A percentile compares a stretch with the other conserved stretches of the same genome.
Evolutionary conservation across 2,329 filamentous ascomycete genomes (phyloP).

Genomic region (Cordyceps sp.): DNA sequence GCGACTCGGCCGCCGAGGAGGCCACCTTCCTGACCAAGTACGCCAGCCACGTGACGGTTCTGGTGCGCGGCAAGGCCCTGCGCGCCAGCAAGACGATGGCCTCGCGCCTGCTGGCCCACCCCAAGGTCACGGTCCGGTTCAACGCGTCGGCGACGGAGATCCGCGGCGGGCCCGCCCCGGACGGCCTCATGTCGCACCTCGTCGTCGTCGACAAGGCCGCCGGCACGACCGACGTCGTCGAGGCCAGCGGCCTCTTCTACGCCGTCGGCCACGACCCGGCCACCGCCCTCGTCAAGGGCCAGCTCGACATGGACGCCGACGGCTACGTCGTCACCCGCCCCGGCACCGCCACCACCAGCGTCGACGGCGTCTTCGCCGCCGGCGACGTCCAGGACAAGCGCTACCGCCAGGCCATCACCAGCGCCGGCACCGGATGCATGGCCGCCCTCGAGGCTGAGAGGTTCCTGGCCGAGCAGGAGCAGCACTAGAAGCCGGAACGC

Average conservation of each 20-base stretch:
- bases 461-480: constrained; percentile 65
- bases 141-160: constrained; percentile 71
- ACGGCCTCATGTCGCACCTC: constrained; percentile 77
- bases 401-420: constrained; percentile 95
- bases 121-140: constrained; percentile 83
- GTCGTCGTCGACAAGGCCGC: constrained; percentile 65
- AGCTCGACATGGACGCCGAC: constrained; percentile 75
- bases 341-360: constrained; percentile 72
- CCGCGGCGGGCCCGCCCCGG: constrained; percentile 51
- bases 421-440: constrained; percentile 88
- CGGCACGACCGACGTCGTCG: constrained; percentile 65
- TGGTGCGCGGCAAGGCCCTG: constrained; percentile 76
- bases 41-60: constrained; percentile 81
- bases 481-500: constrained; percentile 1
- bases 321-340: constrained; percentile 83
- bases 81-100: constrained; percentile 89
- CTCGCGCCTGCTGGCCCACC: constrained; percentile 61
- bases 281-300: constrained; percentile 75
- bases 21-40: constrained; percentile 97
- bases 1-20: constrained; percentile 94
- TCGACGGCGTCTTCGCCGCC: constrained; percentile 87
- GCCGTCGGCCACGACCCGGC: constrained; percentile 94
- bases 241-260: constrained; percentile 90
- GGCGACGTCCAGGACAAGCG: constrained; percentile 98
- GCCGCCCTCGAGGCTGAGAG: constrained; percentile 94